Evolutionary conservation across 2,329 filamentous ascomycete species (phyloP).

Genomic region (Stemphylium lycopersici): DNA sequence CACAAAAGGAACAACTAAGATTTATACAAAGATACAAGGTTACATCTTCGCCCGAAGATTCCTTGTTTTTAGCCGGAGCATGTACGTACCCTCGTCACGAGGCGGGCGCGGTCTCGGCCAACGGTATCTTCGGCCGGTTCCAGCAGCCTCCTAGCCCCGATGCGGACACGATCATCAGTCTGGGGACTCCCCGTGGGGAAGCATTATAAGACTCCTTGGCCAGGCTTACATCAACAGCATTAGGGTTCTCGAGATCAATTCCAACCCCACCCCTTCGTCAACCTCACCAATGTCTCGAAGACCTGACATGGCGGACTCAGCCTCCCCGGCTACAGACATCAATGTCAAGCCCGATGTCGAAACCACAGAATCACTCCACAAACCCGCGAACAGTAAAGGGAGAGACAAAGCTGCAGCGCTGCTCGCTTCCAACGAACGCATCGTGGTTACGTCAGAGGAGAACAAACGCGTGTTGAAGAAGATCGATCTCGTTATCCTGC

Average conservation of each 20-base stretch:
- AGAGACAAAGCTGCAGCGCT: slow-evolving; percentile 59
- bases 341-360: slow-evolving; percentile 31
- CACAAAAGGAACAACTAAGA: neutral
- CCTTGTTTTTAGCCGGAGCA: neutral
- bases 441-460: slow-evolving; percentile 59
- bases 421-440: slow-evolving; percentile 53
- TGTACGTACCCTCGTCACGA: neutral
- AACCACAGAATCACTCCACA: slow-evolving; percentile 36
- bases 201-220: slow-evolving; percentile 15
- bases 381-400: slow-evolving; percentile 21
- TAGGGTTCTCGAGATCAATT: neutral
- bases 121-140: slow-evolving; percentile 22
- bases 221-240: slow-evolving; percentile 10
- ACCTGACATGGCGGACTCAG: slow-evolving; percentile 4
- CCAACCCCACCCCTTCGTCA: neutral
- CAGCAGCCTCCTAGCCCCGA: neutral
- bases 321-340: slow-evolving; percentile 13
- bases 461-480: slow-evolving; percentile 59
- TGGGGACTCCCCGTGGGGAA: slow-evolving; percentile 41
- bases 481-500: slow-evolving; percentile 60
- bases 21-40: slow-evolving; percentile 8
- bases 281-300: slow-evolving; percentile 23
- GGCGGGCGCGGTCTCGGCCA: neutral
- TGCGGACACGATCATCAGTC: slow-evolving; percentile 12
- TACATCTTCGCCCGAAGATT: neutral